phyloP scores from a whole-genome alignment of 352 stramenopile genomes.

The Phytophthora tentaculata region DNA sequence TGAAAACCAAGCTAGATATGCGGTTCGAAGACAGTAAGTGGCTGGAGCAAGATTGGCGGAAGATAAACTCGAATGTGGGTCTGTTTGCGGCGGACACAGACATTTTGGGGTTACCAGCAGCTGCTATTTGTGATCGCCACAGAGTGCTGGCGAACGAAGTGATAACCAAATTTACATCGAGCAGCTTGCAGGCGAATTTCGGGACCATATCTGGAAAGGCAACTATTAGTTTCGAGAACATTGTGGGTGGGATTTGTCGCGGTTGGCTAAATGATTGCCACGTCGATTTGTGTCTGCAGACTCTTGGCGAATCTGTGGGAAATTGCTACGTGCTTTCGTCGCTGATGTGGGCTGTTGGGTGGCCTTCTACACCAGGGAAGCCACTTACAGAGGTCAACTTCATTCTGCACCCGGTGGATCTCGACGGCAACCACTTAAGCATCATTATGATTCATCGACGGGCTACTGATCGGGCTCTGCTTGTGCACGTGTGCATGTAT shows the following conservation, averaged over 20 bases:
- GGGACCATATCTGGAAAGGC: background rate
- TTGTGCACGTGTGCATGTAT: conserved; percentile 12
- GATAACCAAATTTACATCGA: conserved; percentile 8
- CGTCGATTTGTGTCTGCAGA: conserved; percentile 7
- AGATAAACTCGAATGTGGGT: background rate
- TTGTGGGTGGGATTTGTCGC: conserved; percentile 14
- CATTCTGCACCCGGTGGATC: background rate
- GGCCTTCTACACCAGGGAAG: background rate
- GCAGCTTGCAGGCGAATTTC: conserved; percentile 2
- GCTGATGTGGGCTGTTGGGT: background rate
- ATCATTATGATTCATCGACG: conserved; percentile 6
- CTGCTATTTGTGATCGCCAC: background rate
- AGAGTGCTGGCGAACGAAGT: conserved; percentile 1
- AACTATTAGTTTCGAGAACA: conserved; percentile 8
- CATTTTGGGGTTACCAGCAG: background rate
- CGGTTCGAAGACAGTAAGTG: conserved; percentile 22
- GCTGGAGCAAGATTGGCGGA: conserved; percentile 14
- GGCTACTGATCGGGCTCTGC: background rate
- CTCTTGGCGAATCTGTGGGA: background rate
- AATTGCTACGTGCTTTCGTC: conserved; percentile 8
- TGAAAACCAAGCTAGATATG: background rate
- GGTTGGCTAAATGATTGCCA: conserved; percentile 9
- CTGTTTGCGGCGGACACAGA: conserved; percentile 1
- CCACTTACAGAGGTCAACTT: background rate
- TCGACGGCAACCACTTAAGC: conserved; percentile 14